These are phyloP conservation scores for Phyllosticta paracitricarpa DNA, from an alignment of 2,329 filamentous ascomycete species.

Conservation along the genomic window DNA sequence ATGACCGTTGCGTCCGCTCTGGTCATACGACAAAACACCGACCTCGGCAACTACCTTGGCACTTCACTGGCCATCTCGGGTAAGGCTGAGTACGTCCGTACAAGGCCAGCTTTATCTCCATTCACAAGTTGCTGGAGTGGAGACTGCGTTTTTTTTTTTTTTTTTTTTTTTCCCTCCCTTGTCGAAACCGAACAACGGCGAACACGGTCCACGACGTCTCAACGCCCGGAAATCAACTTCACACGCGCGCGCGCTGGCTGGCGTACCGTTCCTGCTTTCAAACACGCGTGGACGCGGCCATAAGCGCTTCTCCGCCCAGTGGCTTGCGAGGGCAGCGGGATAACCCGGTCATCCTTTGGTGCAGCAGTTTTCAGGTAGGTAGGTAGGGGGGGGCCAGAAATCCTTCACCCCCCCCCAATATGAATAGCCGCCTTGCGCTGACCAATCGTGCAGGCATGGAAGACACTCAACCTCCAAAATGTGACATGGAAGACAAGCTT, in stretches of 20 bases:
- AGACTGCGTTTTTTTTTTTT: not conserved
- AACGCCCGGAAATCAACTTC: not conserved
- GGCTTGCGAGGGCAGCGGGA: not conserved
- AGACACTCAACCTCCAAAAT: no score
- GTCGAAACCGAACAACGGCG: not conserved
- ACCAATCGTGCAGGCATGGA: no score
- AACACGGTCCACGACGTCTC: no score
- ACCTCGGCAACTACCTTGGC: not conserved
- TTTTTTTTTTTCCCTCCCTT: not conserved
- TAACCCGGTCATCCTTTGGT: not conserved
- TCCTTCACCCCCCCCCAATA: no score
- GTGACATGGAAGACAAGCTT: no score
- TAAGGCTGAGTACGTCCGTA: not conserved
- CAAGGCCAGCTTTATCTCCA: not conserved
- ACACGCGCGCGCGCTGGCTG: not conserved
- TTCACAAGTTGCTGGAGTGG: not conserved
- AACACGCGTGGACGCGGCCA: not conserved
- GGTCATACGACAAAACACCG: not conserved
- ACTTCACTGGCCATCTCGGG: not conserved
- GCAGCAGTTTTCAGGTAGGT: not conserved
- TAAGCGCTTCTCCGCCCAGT: not conserved
- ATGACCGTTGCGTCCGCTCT: not conserved
- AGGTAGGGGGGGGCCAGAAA: no score
- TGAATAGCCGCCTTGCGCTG: no score
- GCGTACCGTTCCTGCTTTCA: not conserved